Evolutionary conservation across 2,329 filamentous ascomycete species (phyloP).

Genomic region (Zelopaecilomyces penicillatus): DNA sequence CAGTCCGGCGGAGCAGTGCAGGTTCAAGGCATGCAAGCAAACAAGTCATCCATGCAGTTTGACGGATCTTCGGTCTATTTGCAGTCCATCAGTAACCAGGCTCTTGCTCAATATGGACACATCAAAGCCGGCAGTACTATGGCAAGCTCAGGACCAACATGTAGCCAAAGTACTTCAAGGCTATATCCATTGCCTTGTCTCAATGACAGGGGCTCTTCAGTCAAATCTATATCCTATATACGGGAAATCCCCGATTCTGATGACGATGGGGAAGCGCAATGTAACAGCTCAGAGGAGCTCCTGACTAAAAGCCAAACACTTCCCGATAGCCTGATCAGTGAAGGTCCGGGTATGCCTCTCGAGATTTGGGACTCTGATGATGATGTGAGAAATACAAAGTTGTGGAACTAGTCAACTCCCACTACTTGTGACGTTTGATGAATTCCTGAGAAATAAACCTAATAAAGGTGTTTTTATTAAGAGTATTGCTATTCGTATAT

Average conservation of each 20-base stretch:
- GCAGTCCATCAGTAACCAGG: neutral
- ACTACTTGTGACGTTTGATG: too few species aligned
- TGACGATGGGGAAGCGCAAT: constrained; percentile 26
- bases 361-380: constrained; percentile 32
- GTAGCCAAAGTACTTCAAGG: too few species aligned
- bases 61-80: too few species aligned
- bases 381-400: constrained; percentile 9
- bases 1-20: too few species aligned
- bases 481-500: too few species aligned
- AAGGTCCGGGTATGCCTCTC: constrained; percentile 22
- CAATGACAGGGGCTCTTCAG: neutral
- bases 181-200: too few species aligned
- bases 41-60: too few species aligned
- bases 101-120: neutral
- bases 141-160: too few species aligned
- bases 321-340: constrained; percentile 36
- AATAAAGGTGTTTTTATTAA: too few species aligned
- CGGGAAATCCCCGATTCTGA: constrained; percentile 44
- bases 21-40: too few species aligned
- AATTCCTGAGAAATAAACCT: too few species aligned
- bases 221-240: neutral
- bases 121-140: neutral
- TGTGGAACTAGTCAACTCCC: too few species aligned
- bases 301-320: constrained; percentile 45
- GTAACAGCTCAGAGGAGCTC: constrained; percentile 25